A percentile compares a stretch with the other conserved stretches of the same genome.
phyloP scores from a whole-genome alignment of 2,329 filamentous ascomycete genomes.

The Epichloe hybrida region DNA sequence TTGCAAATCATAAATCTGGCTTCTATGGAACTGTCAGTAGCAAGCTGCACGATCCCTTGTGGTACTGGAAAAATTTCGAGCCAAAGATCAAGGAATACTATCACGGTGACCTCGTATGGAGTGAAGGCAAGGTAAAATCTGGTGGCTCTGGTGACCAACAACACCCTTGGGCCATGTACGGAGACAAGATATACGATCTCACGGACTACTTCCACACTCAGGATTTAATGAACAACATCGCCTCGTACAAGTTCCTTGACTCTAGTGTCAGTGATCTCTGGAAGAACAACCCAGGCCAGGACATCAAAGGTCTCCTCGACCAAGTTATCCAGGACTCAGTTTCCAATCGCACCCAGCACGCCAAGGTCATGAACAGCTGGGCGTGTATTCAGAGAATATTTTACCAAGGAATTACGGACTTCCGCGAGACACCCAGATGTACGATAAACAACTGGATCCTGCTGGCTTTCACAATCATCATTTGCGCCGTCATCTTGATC shows the following conservation, averaged over 20 bases:
- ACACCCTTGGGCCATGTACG: conserved; percentile 68
- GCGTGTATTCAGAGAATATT: conserved; percentile 76
- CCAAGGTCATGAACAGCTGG: conserved; percentile 49
- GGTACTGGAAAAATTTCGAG: conserved; percentile 65
- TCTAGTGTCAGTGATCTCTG: conserved; percentile 52
- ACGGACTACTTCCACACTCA: conserved; percentile 82
- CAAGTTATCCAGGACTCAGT: conserved; percentile 32
- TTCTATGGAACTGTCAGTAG: conserved; percentile 41
- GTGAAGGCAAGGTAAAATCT: conserved; percentile 40
- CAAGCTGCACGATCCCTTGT: conserved; percentile 47
- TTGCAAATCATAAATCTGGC: conserved; percentile 61
- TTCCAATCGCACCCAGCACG: conserved; percentile 36
- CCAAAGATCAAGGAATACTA: conserved; percentile 76
- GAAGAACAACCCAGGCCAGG: conserved; percentile 60
- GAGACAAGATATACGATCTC: conserved; percentile 70
- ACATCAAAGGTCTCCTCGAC: conserved; percentile 58
- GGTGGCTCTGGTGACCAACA: conserved; percentile 50
- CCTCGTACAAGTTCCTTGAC: conserved; percentile 60
- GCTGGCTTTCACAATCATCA: conserved; percentile 70
- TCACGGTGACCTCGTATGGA: conserved; percentile 73
- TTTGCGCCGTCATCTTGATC: conserved; percentile 64
- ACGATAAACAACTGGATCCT: conserved; percentile 86
- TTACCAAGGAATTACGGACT: conserved; percentile 73
- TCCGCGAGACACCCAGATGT: conserved; percentile 63
- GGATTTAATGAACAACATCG: conserved; percentile 38